Evolutionary conservation across 768 basidiomycete genomes (phyloP), one percentile per base, ranked within the genome.

Genomic region (Neoboletus magnificus): DNA sequence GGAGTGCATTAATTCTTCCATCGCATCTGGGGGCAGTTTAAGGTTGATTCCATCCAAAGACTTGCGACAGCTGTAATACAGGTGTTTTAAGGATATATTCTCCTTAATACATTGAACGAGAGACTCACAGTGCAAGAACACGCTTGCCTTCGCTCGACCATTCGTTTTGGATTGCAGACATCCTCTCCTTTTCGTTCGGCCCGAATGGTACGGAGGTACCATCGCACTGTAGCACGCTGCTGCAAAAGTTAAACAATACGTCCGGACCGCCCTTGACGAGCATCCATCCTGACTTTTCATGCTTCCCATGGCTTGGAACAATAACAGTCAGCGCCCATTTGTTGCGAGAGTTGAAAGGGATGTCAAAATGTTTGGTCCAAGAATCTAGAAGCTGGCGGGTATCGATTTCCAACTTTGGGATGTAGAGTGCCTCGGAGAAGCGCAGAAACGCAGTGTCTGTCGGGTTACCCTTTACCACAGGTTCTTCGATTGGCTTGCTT

Each of bases 261-360:
- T 86, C 84, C 0, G 84, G 84, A 2, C 81, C 84, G 32, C 83
- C 83, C 63, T 85, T 84, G 66, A 79, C 73, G 51, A 81, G 67
- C 51, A 84, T 71, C 63, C 76, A 68, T 13, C 63, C 54, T 27
- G 53, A n/a, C 16, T 23, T 49, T 1, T 59, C 37, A 2, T 32
- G 2, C 8, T 60, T 51, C 57, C 56, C 56, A 4, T 46, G 52
- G 35, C 56, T 52, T 9, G 55, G 54, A 5, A 52, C 55, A 0
- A 71, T 62, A 48, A 80, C 66, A 41, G 76, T 79, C 50, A 83
- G 63, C 71, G 82, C 82, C 76, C 77, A 84, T 59, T 84, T 85
- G 58, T 81, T 80, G 54, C 74, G 76, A 7, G 79, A 82, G 52
- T 77, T 77, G 66, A 78, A 78, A 2, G 74, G 75, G 32, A 78